phyloP scores from a whole-genome alignment of 768 basidiomycete genomes.

The Boletus eberwhitei region DNA sequence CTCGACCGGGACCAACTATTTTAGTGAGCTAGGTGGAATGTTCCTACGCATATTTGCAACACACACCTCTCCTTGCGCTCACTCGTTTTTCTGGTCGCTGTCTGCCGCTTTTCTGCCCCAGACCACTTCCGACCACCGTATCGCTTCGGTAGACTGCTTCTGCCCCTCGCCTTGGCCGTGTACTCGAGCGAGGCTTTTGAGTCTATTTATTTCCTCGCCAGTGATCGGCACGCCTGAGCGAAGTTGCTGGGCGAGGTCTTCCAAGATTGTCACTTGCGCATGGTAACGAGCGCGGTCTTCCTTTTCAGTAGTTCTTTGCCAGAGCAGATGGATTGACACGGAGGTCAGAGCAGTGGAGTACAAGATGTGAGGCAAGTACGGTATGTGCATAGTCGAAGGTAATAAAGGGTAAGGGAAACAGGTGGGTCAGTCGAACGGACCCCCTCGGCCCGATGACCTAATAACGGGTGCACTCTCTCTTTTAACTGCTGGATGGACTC shows the following conservation, averaged over 20 bases:
- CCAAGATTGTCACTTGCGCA: conserved; percentile 62
- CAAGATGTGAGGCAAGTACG: conserved; percentile 61
- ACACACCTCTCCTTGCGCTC: conserved; percentile 42
- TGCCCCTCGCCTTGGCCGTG: conserved; percentile 21
- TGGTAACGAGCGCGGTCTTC: conserved; percentile 52
- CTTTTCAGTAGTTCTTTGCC: conserved; percentile 45
- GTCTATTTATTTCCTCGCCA: conserved; percentile 48
- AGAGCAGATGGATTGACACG: conserved; percentile 63
- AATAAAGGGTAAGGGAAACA: not conserved
- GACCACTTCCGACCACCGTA: conserved; percentile 52
- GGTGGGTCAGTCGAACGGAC: not conserved
- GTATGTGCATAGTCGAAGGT: conserved; percentile 19
- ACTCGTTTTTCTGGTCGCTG: conserved; percentile 28
- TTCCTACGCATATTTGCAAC: not conserved
- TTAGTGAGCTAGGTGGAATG: not conserved
- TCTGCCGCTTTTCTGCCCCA: conserved; percentile 36
- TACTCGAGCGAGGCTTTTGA: conserved; percentile 51
- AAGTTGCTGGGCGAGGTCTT: conserved; percentile 53
- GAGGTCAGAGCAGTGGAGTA: conserved; percentile 66
- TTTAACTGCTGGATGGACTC: not conserved
- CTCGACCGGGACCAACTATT: not conserved
- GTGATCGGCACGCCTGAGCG: conserved; percentile 43
- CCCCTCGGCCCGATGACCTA: not conserved
- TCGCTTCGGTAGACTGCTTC: conserved; percentile 16
- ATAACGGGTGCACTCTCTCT: no score